Evolutionary conservation across 169 alveolate genomes (phyloP), one percentile per base, ranked within the genome.

Genomic region (Cryptosporidium andersoni): DNA sequence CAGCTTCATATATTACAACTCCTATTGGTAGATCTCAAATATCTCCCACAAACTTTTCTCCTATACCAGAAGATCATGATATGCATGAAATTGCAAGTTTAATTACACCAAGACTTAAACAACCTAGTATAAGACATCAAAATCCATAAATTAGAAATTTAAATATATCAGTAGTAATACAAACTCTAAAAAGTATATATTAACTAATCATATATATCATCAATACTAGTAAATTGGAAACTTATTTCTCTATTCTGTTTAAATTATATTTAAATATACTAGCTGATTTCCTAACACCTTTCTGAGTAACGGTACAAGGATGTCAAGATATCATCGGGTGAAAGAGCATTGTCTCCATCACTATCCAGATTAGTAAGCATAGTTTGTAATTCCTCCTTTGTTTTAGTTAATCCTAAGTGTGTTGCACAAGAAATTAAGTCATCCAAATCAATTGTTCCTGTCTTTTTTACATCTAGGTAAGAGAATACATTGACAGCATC

Each of bases 381-480:
- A 65, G 91, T 91, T 67, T 92, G 81, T 12, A 92, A 81, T 68
- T 92, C 95, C 48, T 92, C 95, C 51, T 92, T 94, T 64, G 92
- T 81, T 92, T 89, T 89, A 1, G 91, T 88, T 51, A 90, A 92
- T 48, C 93, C 93, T 7, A 92, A 81, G 56, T 91, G 91, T 68
- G 91, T 81, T 39, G 93, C 90, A 51, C 85, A 74, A 8, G 85
- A 66, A 14, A 48, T n/a, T 8, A 74, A 68, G 11, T 74, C 85
- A 34, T 74, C 67, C 40, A 74, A 64, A 34, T 74, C 85, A 55
- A 74, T 74, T 58, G 85, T 74, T 14, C 85, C 85, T 8, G 85
- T 74, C 67, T 58, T 74, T 63, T 74, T 62, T 47, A 56, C 11
- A 42, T 74, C 85, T 36, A 74, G 66, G 14, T 68, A 74, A 45